Base-by-base conservation (phyloP, 257 asterid species). In the Nicotiana noctiflora region DNA sequence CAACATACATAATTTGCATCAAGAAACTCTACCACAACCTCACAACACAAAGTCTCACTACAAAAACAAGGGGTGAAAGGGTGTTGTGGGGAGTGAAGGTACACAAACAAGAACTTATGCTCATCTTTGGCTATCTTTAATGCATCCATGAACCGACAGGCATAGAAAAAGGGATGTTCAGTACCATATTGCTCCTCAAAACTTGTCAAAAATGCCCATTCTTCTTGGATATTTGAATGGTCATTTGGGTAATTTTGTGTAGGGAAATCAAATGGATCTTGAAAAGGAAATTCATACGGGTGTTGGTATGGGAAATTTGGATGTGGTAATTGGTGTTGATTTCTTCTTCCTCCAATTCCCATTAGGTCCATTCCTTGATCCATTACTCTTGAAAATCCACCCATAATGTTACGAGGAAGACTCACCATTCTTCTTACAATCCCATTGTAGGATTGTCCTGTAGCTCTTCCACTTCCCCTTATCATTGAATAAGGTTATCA, bases 1-100 rank as follows among this genome's bases (percentile, higher is more conserved):
- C 98, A 94, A 63, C 90, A 84, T 49, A 94, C 91, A 63, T 91
- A 94, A 34, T 94, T 94, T 0, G 93, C 93, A 84, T 94, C 98
- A 84, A 94, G 92, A 88, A 91, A 94, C 87, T 94, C 91, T 56
- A 92, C 91, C 1, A 90, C 94, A 9, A 94, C 32, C 81, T 94
- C 98, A 1, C 93, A 89, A 65, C 94, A 86, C 31, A 94, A 84
- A 18, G 96, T 92, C 66, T 88, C 97, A 40, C 92, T 88, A 80
- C 97, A 94, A 85, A 94, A 94, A 46, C 75, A 32, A 2, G 88
- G 90, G 3, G 93, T 88, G 80, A 92, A 92, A 0, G 97, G 98
- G 70, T 94, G 98, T 0, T 89, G 92, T 1, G 92, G 93, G 1
- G 90, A 87, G 18, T 94, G 98, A 46, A 94, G 79, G 86, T 94